Conservation (phyloP, 306 rosid species). For the Cicer chorassanicum region DNA sequence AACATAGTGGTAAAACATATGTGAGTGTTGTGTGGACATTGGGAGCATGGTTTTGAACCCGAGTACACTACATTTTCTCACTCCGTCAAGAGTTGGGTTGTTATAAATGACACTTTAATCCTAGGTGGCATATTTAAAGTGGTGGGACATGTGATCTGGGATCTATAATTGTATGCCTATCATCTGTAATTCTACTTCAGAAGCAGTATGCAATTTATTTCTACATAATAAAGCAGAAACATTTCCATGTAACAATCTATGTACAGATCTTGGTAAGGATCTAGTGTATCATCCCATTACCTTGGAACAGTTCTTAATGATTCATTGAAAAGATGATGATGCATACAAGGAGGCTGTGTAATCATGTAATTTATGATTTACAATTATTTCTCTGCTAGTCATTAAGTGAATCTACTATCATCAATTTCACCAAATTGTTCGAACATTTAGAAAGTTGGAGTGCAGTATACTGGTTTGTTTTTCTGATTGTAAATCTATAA, state of each 20-base stretch:
- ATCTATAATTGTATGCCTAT: conserved; percentile 23
- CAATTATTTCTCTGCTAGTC: conserved; percentile 19
- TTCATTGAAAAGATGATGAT: conserved; percentile 13
- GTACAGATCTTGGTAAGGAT: conserved; percentile 7
- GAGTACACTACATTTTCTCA: background rate
- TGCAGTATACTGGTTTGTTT: conserved; percentile 19
- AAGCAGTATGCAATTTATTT: background rate
- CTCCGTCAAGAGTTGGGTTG: background rate
- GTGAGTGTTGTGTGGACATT: background rate
- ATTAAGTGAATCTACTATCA: conserved; percentile 15
- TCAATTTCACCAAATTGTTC: conserved; percentile 25
- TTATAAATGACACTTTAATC: conserved; percentile 30
- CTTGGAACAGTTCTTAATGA: conserved; percentile 9
- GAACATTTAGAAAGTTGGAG: conserved; percentile 14
- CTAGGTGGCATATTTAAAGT: conserved; percentile 15
- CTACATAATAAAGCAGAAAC: conserved; percentile 9
- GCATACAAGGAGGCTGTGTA: conserved; percentile 10
- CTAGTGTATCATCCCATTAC: background rate
- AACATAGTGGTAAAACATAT: background rate
- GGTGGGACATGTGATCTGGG: background rate
- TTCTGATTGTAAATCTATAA: conserved; percentile 19
- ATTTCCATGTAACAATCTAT: conserved; percentile 2
- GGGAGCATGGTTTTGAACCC: background rate
- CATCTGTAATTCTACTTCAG: conserved; percentile 11
- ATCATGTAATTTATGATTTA: background rate